These are phyloP conservation scores for Ustilago cynodontis DNA, from an alignment of 1,284 basidiomycete genomes.

Conservation along the genomic window DNA sequence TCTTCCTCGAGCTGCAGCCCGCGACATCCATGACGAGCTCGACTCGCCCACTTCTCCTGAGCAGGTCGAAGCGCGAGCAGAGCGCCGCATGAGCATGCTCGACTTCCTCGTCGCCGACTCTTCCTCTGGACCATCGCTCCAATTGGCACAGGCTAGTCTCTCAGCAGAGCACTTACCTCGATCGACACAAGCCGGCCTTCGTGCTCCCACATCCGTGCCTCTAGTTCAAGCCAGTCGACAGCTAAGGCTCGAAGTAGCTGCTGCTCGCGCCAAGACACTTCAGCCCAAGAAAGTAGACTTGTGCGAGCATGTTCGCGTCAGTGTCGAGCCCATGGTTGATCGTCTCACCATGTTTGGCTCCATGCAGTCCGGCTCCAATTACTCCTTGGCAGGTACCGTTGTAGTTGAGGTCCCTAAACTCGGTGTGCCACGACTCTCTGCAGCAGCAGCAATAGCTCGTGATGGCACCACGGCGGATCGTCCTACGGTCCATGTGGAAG, in stretches of 20 bases:
- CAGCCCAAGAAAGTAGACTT: slow-evolving; percentile 28
- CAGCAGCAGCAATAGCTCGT: slow-evolving; percentile 26
- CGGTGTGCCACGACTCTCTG: slow-evolving; percentile 28
- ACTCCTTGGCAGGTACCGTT: slow-evolving; percentile 65
- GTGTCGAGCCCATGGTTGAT: slow-evolving; percentile 56
- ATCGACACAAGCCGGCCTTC: not conserved
- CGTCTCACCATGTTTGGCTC: slow-evolving; percentile 68
- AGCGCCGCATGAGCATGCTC: slow-evolving; percentile 50
- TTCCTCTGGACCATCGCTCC: not conserved
- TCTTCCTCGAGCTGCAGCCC: slow-evolving; percentile 13
- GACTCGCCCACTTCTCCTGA: slow-evolving; percentile 21
- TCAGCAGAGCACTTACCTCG: slow-evolving; percentile 37
- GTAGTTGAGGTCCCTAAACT: slow-evolving; percentile 48
- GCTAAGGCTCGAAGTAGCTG: slow-evolving; percentile 14
- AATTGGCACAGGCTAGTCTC: slow-evolving; percentile 22
- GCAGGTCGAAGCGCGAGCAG: slow-evolving; percentile 10
- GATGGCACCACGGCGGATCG: slow-evolving; percentile 18
- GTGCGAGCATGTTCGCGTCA: slow-evolving; percentile 25
- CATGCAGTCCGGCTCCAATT: slow-evolving; percentile 66
- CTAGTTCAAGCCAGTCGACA: slow-evolving; percentile 39
- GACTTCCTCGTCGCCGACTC: slow-evolving; percentile 41
- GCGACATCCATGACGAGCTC: slow-evolving; percentile 34
- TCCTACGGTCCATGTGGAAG: slow-evolving; percentile 47
- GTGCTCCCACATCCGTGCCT: slow-evolving; percentile 30
- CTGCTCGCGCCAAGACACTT: slow-evolving; percentile 13